Conservation (phyloP, 306 rosid genomes). For the Prunus davidiana region DNA sequence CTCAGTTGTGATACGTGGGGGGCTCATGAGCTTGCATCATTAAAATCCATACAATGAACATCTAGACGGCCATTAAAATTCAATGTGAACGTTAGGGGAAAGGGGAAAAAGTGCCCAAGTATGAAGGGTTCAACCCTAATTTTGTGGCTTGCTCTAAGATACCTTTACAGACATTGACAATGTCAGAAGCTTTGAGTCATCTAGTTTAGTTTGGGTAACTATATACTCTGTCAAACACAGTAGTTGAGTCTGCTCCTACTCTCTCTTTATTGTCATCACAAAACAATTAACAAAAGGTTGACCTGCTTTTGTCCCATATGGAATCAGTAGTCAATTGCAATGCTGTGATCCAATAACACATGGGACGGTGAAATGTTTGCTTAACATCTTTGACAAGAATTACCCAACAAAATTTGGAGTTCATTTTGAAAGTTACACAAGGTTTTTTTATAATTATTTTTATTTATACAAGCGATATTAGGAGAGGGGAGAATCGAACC, state of each 20-base stretch:
- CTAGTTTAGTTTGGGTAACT: slow-evolving; percentile 1
- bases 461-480: no score
- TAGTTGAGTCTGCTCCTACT: slow-evolving; percentile 40
- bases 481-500: no score
- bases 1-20: no score
- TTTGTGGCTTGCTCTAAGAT: slow-evolving; percentile 1
- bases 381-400: neutral
- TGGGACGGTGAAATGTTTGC: neutral
- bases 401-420: neutral
- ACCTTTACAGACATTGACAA: neutral
- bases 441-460: neutral
- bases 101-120: neutral
- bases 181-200: slow-evolving; percentile 7
- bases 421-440: neutral
- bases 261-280: neutral
- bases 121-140: slow-evolving; percentile 11
- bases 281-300: neutral
- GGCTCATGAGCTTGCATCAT: no score
- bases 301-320: neutral
- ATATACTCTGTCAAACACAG: slow-evolving; percentile 33
- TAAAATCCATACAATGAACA: no score
- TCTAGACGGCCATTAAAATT: no score
- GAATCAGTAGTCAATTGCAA: neutral
- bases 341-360: neutral
- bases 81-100: neutral